Conservation (phyloP, 441 rosid species). For the Hura crepitans region DNA sequence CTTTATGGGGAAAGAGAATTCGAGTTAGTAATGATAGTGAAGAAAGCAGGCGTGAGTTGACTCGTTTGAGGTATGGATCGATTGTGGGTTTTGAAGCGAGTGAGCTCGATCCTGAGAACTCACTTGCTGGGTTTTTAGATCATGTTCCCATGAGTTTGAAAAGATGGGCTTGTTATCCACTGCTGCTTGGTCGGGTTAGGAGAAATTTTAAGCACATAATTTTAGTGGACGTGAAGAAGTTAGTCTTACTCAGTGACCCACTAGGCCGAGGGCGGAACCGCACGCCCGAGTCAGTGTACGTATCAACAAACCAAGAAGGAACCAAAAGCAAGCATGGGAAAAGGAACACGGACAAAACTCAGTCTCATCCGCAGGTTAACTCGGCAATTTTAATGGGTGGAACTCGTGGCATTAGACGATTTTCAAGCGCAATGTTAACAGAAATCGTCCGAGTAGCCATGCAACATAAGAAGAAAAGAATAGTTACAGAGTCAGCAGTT, state of each 20-base stretch:
- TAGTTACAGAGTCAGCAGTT: slow-evolving; percentile 50
- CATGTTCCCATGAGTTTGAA: slow-evolving; percentile 60
- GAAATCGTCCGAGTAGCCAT: slow-evolving; percentile 63
- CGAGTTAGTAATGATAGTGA: slow-evolving; percentile 27
- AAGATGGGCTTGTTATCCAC: slow-evolving; percentile 88
- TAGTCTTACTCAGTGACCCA: slow-evolving; percentile 58
- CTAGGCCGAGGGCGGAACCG: slow-evolving; percentile 50
- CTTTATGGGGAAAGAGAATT: slow-evolving; percentile 74
- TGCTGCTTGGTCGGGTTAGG: slow-evolving; percentile 78
- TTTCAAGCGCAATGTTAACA: slow-evolving; percentile 62
- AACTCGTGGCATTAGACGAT: slow-evolving; percentile 56
- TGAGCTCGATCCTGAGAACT: slow-evolving; percentile 87
- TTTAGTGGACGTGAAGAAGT: slow-evolving; percentile 53
- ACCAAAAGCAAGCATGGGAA: slow-evolving; percentile 26
- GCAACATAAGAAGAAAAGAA: slow-evolving; percentile 53
- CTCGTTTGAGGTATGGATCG: slow-evolving; percentile 68
- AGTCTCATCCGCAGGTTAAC: slow-evolving; percentile 31
- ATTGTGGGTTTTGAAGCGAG: slow-evolving; percentile 66
- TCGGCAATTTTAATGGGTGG: slow-evolving; percentile 76
- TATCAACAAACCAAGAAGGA: slow-evolving; percentile 34
- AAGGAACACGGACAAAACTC: slow-evolving; percentile 39
- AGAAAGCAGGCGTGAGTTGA: slow-evolving; percentile 26
- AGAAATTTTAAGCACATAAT: slow-evolving; percentile 73
- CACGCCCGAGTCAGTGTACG: slow-evolving; percentile 55
- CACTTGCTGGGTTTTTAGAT: slow-evolving; percentile 71